Base-by-base conservation (phyloP, 805 yeast genomes). In the Yamadazyma phyllophila region DNA sequence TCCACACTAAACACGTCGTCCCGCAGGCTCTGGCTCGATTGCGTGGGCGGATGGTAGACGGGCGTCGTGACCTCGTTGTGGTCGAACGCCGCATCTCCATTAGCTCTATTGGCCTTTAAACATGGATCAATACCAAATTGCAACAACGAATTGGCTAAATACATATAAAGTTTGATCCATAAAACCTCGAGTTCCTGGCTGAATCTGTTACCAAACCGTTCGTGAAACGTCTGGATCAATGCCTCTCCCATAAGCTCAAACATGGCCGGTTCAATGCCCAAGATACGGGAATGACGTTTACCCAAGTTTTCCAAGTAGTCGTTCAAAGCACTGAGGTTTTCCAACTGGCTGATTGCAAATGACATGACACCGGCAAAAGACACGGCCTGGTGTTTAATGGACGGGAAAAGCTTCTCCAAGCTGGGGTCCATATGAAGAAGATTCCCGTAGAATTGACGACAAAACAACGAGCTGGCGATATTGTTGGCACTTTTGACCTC, bases 311-410 rank as follows among this genome's bases (percentile, higher is more conserved):
- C 68, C 41, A 88, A 65, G 45, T 82, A 82, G 20, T 75, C 83
- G 55, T 84, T 83, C 53, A 87, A 65, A 6, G 65, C 62, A 2
- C 73, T 58, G 43, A 87, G 67, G 51, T 82, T 74, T 44, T 85
- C 90, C 43, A 88, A 67, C 52, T 80, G 81, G 26, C 76, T 64
- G 48, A 88, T 79, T 2, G 91, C 85, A 36, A 81, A 73, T 26
- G 86, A 77, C 54, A 88, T 62, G 14, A 88, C 88, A 4, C 91
- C 90, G 0, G 92, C 89, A 68, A 88, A 83, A 7, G 91, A 78
- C 12, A 81, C 78, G 1, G 94, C 89, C 65, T 88, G 96, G 59
- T 85, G 90, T 50, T 77, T 77, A 51, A 87, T 80, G 5, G 87
- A 80, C 0, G 96, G 95, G 60, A 85, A 86, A 58, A 81, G 59